A percentile compares a stretch with the other conserved stretches of the same genome.
Evolutionary conservation across 2,329 filamentous ascomycete species (phyloP).

Genomic region (Apiospora marii): DNA sequence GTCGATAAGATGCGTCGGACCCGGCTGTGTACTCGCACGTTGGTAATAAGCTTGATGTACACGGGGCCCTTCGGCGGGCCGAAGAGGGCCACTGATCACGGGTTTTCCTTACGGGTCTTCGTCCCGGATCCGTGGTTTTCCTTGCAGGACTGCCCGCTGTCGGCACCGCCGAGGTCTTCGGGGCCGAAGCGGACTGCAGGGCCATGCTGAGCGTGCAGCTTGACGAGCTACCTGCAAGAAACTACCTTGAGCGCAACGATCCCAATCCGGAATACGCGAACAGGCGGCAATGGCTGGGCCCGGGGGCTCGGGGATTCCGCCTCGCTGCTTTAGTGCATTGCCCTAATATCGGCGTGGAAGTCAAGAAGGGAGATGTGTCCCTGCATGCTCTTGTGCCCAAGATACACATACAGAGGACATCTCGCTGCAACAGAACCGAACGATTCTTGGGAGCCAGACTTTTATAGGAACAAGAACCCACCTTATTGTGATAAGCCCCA

Average conservation of each 20-base stretch:
- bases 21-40: conserved; percentile 32
- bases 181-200: conserved; percentile 34
- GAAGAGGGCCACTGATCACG: conserved; percentile 26
- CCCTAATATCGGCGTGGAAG: no score
- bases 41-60: conserved; percentile 27
- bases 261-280: conserved; percentile 37
- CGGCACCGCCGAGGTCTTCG: conserved; percentile 32
- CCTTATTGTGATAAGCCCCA: no score
- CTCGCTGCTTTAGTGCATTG: no score
- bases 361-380: no score
- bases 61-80: conserved; percentile 27
- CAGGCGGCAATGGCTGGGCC: conserved; percentile 33
- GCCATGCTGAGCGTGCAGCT: conserved; percentile 34
- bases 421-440: no score
- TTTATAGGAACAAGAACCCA: no score
- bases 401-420: no score
- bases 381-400: no score
- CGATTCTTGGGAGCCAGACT: no score
- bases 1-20: conserved; percentile 38
- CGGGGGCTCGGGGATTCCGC: conserved; percentile 26
- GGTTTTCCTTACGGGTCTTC: neutral
- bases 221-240: conserved; percentile 35
- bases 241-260: conserved; percentile 30
- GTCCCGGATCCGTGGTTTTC: conserved; percentile 31
- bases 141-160: conserved; percentile 28